Conservation (phyloP, 192 early-diverging fungal genomes). For the Mortierella claussenii region DNA sequence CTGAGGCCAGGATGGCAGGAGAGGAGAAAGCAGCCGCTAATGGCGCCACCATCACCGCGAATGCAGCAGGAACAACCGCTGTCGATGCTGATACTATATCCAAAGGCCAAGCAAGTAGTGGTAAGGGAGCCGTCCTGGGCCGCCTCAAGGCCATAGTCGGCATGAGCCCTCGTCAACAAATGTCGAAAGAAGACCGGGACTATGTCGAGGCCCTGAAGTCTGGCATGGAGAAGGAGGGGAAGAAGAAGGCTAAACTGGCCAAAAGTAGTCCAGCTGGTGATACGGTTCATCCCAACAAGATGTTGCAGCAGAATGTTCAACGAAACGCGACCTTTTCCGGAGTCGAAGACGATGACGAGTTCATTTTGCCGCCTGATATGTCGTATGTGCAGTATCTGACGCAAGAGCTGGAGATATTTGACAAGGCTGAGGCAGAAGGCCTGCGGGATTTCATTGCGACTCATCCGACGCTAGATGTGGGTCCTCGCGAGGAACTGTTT, state of each 20-base stretch:
- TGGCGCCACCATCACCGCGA: neutral
- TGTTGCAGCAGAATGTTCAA: constrained; percentile 10
- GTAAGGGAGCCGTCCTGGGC: neutral
- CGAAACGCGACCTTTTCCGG: constrained; percentile 21
- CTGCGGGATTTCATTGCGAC: constrained; percentile 46
- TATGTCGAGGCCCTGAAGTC: constrained; percentile 42
- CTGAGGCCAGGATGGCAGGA: constrained; percentile 15
- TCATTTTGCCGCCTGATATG: constrained; percentile 24
- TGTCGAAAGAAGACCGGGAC: constrained; percentile 27
- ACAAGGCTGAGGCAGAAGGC: constrained; percentile 43
- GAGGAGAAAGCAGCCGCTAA: constrained; percentile 20
- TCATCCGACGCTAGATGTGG: constrained; percentile 46
- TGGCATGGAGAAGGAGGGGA: constrained; percentile 16
- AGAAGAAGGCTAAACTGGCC: constrained; percentile 6
- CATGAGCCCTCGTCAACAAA: constrained; percentile 2
- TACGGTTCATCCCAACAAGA: constrained; percentile 19
- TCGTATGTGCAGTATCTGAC: constrained; percentile 43
- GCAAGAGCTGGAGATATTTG: constrained; percentile 42
- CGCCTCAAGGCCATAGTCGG: constrained; percentile 16
- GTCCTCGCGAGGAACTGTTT: constrained; percentile 59
- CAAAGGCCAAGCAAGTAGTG: neutral
- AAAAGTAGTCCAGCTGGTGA: neutral
- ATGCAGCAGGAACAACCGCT: neutral
- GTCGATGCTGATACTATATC: neutral
- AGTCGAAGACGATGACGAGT: constrained; percentile 20